Base-by-base conservation (phyloP, 805 yeast genomes). In the Candida stauntonica region DNA sequence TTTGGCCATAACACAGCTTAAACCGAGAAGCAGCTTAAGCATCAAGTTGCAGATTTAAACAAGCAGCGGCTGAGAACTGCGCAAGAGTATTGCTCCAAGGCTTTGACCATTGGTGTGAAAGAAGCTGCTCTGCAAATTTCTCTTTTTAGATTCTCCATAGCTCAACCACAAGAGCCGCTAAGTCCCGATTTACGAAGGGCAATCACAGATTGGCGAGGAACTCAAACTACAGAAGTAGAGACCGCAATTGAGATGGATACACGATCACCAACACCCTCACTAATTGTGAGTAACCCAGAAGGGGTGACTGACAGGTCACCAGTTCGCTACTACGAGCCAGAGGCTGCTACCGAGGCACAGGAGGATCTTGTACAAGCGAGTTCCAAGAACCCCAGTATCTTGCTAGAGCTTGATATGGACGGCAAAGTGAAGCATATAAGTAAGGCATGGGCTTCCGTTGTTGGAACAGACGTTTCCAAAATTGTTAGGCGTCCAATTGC, bases 351-450 rank as follows among this genome's bases (percentile, higher is more conserved):
- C n/a, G 41, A 31, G 16, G 47, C 50, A 16, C 50, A 46, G 17
- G 65, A 73, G 13, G 86, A 81, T 46, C 60, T 82, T 36, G 64
- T 70, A 12, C 59, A 74, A 20, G 88, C 88, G 0, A 77, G 84
- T n/a, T 71, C 81, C 2, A 70, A 73, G 43, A 81, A 79, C 45
- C 84, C 86, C 2, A 80, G 86, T 11, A 78, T 81, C n/a, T 81
- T 91, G 3, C 63, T 91, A 62, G 99, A 91, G 60, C 64, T 93
- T 44, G 89, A 82, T 52, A 62, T 87, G 55, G 81, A 81, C 51
- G 87, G 96, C 21, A 76, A 72, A 24, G 79, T 93, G n/a, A 73
- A 73, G 38, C 86, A 83, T 57, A 59, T 88, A 18, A 75, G 91
- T 45, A 75, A 73, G 46, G 75, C 81, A 47, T 91, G 97, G 96